A percentile compares a stretch with the other conserved stretches of the same genome.
phyloP scores from a whole-genome alignment of 192 early-diverging fungal genomes.

The Irineochytrium annulatum region DNA sequence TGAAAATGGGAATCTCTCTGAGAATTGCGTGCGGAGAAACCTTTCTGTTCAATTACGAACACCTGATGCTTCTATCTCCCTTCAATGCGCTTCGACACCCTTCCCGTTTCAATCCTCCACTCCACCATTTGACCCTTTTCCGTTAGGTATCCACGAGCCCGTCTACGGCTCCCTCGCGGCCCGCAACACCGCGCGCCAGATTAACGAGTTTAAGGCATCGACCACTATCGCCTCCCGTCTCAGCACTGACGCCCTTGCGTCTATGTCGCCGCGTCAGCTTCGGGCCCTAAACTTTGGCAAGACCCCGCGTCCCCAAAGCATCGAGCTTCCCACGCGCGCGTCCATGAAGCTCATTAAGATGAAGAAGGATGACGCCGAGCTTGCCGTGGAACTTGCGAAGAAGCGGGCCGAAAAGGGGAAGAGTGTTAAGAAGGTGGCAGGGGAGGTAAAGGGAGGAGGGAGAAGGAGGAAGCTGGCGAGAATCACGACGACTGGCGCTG shows the following conservation, averaged over 20 bases:
- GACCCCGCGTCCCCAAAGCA: background rate
- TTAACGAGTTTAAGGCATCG: conserved; percentile 20
- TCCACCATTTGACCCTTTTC: background rate
- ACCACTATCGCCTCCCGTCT: conserved; percentile 19
- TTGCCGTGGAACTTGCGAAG: no score
- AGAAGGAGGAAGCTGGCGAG: conserved; percentile 23
- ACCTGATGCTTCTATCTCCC: background rate
- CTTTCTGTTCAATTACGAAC: background rate
- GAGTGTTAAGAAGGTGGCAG: conserved; percentile 1
- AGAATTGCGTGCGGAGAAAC: background rate
- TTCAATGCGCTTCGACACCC: background rate
- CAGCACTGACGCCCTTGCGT: conserved; percentile 21
- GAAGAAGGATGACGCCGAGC: background rate
- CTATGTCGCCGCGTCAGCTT: conserved; percentile 19
- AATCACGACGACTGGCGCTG: conserved; percentile 34
- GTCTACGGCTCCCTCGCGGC: conserved; percentile 36
- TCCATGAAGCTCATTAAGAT: conserved; percentile 23
- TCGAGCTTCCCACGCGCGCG: conserved; percentile 25
- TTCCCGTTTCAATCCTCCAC: background rate
- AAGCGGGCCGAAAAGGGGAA: background rate
- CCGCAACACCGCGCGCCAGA: conserved; percentile 5
- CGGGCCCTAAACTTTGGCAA: conserved; percentile 30
- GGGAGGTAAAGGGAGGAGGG: conserved; percentile 26
- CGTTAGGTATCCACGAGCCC: conserved; percentile 48
- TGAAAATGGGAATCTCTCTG: conserved; percentile 1